Evolutionary conservation across 306 rosid species (phyloP), one percentile per base, ranked within the genome.

Genomic region (Rosa rugosa): DNA sequence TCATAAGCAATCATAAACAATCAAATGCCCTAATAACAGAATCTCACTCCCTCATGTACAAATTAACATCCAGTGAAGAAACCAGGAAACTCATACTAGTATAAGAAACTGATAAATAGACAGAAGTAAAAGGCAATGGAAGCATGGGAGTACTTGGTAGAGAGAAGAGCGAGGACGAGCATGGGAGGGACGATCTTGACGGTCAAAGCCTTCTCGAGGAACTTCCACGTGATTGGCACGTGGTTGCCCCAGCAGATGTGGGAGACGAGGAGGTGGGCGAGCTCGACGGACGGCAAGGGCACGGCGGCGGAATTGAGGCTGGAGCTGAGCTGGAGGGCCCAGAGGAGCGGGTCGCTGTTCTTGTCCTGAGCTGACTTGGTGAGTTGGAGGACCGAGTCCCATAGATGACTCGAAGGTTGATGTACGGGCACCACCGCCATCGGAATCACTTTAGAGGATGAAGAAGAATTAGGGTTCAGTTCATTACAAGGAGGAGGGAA

Each of bases 131-230:
- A 11, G 72, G 25, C 9, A 23, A 51, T 23, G 14, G 20, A 45
- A 7, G 69, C 0, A 16, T 36, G 47, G 13, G 40, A 84, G 66
- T 57, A 90, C 98, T 86, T 89, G 75, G 87, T 56, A 54, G 97
- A 92, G 77, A 92, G 97, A 73, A 95, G 96, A 40, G 97, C 88
- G 67, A 95, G 73, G 66, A 92, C 91, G 20, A 95, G 95, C 81
- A 91, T 81, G 38, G 94, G 89, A 81, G 97, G 97, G 44, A 85
- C 81, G 63, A 95, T 72, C 59, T 82, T 82, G 67, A 87, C 77
- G 13, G 95, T 71, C 53, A 84, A 31, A 17, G 97, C 95, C 64
- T 82, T 83, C 82, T 92, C 89, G 4, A 95, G 95, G 60, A 89
- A 83, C 89, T 95, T 95, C 99, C 99, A 95, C 40, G 87, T 78